A percentile compares a stretch with the other conserved stretches of the same genome.
Evolutionary conservation across 2,329 filamentous ascomycete species (phyloP).

Genomic region (Colletotrichum godetiae): DNA sequence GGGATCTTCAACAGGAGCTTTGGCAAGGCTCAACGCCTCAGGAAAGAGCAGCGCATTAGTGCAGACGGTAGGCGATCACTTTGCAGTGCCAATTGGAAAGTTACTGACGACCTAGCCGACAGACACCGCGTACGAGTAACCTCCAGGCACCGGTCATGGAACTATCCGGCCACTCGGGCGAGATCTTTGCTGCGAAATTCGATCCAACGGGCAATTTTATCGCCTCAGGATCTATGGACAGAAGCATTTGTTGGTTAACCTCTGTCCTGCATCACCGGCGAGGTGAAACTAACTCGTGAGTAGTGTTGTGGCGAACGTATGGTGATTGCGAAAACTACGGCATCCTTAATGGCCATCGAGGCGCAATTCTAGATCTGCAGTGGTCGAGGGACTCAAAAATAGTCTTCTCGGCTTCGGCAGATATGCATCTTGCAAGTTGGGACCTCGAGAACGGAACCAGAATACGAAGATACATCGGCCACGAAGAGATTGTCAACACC

Average conservation of each 20-base stretch:
- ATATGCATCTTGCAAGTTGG: conserved; percentile 94
- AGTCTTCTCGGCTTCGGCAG: conserved; percentile 91
- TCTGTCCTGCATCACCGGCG: not conserved
- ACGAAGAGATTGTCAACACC: conserved; percentile 95
- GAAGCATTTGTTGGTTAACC: conserved; percentile 77
- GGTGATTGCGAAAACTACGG: conserved; percentile 97
- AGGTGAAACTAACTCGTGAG: not conserved
- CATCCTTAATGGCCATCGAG: conserved; percentile 86
- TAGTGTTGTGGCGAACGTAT: conserved; percentile 94
- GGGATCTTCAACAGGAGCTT: conserved; percentile 58
- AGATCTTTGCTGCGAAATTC: conserved; percentile 92
- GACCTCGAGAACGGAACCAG: conserved; percentile 91
- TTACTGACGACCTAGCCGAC: conserved; percentile 35
- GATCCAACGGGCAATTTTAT: conserved; percentile 89
- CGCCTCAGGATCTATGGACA: conserved; percentile 95
- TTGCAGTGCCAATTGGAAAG: no score
- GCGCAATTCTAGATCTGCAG: conserved; percentile 90
- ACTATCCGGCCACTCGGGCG: conserved; percentile 82
- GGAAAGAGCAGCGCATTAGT: conserved; percentile 58
- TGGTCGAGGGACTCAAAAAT: conserved; percentile 96
- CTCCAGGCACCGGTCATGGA: conserved; percentile 96
- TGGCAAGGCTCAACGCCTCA: conserved; percentile 63
- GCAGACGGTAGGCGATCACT: conserved; percentile 55
- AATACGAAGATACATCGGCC: conserved; percentile 91
- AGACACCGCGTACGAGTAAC: conserved; percentile 84